Evolutionary conservation across 805 yeast species (phyloP).

Genomic region (Schwanniomyces yamadae): DNA sequence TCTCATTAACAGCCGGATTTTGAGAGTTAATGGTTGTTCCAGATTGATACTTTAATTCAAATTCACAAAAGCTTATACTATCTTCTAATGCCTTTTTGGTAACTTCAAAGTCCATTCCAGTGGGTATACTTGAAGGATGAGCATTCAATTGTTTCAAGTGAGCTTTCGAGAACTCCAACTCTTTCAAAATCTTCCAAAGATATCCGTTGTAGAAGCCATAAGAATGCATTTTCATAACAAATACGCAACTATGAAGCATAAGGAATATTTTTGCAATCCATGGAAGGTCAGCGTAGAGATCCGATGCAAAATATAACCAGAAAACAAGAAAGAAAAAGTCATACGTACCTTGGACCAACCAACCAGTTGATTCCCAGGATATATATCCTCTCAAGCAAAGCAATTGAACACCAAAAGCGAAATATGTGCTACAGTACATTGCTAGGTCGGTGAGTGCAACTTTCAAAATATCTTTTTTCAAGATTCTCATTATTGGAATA

Average conservation of each 20-base stretch:
- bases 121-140: constrained; percentile 19
- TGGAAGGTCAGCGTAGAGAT: constrained; percentile 50
- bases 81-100: constrained; percentile 34
- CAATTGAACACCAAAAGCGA: constrained; percentile 59
- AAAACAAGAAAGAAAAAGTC: constrained; percentile 55
- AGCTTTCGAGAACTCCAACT: constrained; percentile 48
- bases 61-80: constrained; percentile 65
- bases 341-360: constrained; percentile 54
- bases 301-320: constrained; percentile 58
- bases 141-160: constrained; percentile 41
- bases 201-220: constrained; percentile 91
- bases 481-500: constrained; percentile 54
- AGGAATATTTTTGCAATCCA: constrained; percentile 92
- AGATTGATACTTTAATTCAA: constrained; percentile 66
- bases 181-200: constrained; percentile 62
- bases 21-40: constrained; percentile 16
- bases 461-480: constrained; percentile 59
- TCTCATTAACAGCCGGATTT: constrained; percentile 8
- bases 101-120: constrained; percentile 25
- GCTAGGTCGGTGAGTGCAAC: constrained; percentile 72
- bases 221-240: constrained; percentile 94
- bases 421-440: constrained; percentile 71
- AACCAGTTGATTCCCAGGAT: constrained; percentile 65
- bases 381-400: constrained; percentile 45
- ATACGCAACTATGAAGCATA: constrained; percentile 78